phyloP scores from a whole-genome alignment of 2,329 filamentous ascomycete species.

The Lecanicillium sp. region DNA sequence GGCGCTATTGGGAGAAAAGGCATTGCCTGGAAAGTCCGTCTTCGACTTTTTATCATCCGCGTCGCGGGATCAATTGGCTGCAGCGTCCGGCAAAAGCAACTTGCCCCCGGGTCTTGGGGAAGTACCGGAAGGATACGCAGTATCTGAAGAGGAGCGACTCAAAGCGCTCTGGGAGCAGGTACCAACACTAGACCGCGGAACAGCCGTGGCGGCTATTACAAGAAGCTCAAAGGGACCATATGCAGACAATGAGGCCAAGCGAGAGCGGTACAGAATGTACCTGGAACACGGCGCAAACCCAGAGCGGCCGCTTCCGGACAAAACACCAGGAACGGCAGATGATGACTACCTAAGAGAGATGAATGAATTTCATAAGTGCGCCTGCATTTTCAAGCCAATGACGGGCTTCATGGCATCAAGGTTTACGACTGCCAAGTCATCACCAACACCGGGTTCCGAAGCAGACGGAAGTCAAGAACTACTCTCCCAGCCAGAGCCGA shows the following conservation, averaged over 20 bases:
- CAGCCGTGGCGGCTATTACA: conserved; percentile 59
- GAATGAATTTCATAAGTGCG: conserved; percentile 59
- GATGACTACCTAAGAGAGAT: conserved; percentile 78
- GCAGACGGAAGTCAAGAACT: conserved; percentile 14
- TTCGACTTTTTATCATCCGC: conserved; percentile 85
- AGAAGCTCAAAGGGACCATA: conserved; percentile 66
- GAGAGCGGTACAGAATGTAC: conserved; percentile 71
- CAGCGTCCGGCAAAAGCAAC: conserved; percentile 64
- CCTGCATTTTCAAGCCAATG: conserved; percentile 78
- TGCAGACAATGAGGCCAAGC: conserved; percentile 70
- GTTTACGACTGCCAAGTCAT: conserved; percentile 66
- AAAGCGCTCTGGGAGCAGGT: conserved; percentile 50
- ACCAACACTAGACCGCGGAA: conserved; percentile 57
- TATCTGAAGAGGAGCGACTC: conserved; percentile 54
- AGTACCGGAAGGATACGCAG: conserved; percentile 54
- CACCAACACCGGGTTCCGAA: conserved; percentile 19
- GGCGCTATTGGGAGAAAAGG: conserved; percentile 67
- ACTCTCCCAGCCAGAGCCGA: conserved; percentile 23
- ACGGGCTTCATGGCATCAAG: conserved; percentile 87
- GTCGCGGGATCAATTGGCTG: conserved; percentile 67
- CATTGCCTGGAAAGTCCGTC: conserved; percentile 81
- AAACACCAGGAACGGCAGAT: conserved; percentile 34
- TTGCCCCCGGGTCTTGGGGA: conserved; percentile 74
- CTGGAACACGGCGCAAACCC: conserved; percentile 61
- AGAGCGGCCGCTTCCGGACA: conserved; percentile 40